These are phyloP conservation scores for Conidiobolus incongruus DNA, from an alignment of 371 early-diverging fungal genomes.

Conservation along the genomic window DNA sequence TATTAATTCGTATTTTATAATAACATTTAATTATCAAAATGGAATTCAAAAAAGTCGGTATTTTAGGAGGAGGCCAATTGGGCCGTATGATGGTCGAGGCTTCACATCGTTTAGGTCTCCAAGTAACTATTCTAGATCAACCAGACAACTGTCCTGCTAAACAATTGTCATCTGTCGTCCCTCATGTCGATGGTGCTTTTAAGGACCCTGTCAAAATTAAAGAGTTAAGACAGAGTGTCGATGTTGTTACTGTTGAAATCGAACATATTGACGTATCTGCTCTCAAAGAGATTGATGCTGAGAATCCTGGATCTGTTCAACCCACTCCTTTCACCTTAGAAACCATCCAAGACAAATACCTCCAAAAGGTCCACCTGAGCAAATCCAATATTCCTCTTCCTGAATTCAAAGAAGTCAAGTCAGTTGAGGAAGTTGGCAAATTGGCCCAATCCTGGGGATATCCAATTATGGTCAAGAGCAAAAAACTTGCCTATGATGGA, in stretches of 20 bases:
- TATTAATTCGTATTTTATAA: too few species aligned
- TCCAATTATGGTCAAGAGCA: conserved; percentile 86
- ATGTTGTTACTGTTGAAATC: conserved; percentile 85
- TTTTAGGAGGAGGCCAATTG: conserved; percentile 78
- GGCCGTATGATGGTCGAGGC: conserved; percentile 93
- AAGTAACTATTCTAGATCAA: conserved; percentile 60
- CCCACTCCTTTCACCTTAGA: conserved; percentile 63
- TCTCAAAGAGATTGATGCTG: conserved; percentile 31
- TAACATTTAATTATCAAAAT: conserved; percentile 12
- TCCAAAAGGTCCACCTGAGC: conserved; percentile 57
- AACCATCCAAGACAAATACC: conserved; percentile 85
- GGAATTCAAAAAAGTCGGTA: conserved; percentile 33
- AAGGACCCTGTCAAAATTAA: conserved; percentile 45
- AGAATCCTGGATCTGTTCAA: conserved; percentile 21
- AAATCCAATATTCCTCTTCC: conserved; percentile 42
- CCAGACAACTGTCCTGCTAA: conserved; percentile 56
- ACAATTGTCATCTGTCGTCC: conserved; percentile 43
- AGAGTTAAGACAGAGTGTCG: conserved; percentile 42
- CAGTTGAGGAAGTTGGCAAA: conserved; percentile 17
- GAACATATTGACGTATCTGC: conserved; percentile 80
- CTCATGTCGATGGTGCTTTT: conserved; percentile 62
- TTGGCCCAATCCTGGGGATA: conserved; percentile 49
- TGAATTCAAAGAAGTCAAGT: conserved; percentile 31
- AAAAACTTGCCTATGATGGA: conserved; percentile 87
- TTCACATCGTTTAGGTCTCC: conserved; percentile 67